These are phyloP conservation scores for Didymella pomorum DNA, from an alignment of 2,329 filamentous ascomycete species.

Conservation along the genomic window DNA sequence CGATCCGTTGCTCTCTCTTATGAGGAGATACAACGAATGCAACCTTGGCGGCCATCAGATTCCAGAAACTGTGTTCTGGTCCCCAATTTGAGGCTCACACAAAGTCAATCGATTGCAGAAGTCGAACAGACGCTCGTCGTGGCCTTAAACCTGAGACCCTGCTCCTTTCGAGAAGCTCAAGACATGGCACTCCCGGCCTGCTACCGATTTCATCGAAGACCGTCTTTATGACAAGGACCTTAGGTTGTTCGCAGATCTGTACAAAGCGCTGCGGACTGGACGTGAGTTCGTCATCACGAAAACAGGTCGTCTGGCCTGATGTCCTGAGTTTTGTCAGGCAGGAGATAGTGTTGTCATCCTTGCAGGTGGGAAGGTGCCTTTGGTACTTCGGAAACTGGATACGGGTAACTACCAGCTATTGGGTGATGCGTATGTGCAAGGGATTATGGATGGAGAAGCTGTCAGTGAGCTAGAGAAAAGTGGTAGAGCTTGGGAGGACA, in stretches of 20 bases:
- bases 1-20: not conserved
- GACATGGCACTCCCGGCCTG: not conserved
- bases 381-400: not conserved
- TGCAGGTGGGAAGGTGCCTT: not conserved
- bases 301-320: not conserved
- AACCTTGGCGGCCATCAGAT: not conserved
- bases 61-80: not conserved
- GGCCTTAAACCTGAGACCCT: not conserved
- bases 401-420: too few species aligned
- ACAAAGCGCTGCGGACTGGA: not conserved
- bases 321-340: not conserved
- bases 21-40: not conserved
- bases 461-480: not conserved
- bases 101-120: not conserved
- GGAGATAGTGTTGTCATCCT: not conserved
- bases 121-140: not conserved
- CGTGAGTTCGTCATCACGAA: not conserved
- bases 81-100: not conserved
- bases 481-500: not conserved
- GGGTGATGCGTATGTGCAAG: constrained; percentile 4
- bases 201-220: not conserved
- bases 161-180: not conserved
- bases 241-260: not conserved
- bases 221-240: not conserved
- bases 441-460: constrained; percentile 4